Evolutionary conservation across 2,329 filamentous ascomycete species (phyloP).

Genomic region (Trichoderma semiorbis): DNA sequence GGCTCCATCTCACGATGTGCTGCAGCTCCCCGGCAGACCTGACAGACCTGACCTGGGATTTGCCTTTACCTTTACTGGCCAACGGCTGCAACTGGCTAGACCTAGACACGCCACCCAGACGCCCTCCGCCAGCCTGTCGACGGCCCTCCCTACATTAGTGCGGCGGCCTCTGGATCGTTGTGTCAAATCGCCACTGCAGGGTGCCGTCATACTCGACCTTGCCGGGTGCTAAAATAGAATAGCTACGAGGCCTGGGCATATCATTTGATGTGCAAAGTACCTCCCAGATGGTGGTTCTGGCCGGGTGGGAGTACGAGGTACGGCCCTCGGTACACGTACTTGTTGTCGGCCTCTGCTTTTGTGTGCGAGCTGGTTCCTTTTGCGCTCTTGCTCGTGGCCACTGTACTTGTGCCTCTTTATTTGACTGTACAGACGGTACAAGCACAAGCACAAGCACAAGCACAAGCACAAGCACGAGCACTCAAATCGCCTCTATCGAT

Average conservation of each 20-base stretch:
- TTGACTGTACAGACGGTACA: background rate
- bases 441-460: background rate
- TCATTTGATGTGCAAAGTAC: background rate
- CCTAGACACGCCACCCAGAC: constrained; percentile 13
- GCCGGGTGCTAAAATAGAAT: background rate
- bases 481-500: background rate
- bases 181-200: constrained; percentile 20
- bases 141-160: constrained; percentile 17
- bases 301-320: background rate
- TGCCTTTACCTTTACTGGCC: background rate
- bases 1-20: constrained; percentile 16
- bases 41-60: constrained; percentile 5
- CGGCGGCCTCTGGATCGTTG: constrained; percentile 14
- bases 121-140: constrained; percentile 14
- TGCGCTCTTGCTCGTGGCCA: background rate
- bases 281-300: background rate
- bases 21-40: constrained; percentile 17
- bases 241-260: background rate
- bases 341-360: background rate
- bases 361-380: background rate
- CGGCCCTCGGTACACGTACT: background rate
- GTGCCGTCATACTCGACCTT: constrained; percentile 21
- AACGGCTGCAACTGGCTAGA: background rate
- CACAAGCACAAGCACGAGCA: background rate
- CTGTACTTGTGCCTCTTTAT: background rate